A percentile compares a stretch with the other conserved stretches of the same genome.
Evolutionary conservation across 768 basidiomycete species (phyloP).

Genomic region (Tulasnella sp.): DNA sequence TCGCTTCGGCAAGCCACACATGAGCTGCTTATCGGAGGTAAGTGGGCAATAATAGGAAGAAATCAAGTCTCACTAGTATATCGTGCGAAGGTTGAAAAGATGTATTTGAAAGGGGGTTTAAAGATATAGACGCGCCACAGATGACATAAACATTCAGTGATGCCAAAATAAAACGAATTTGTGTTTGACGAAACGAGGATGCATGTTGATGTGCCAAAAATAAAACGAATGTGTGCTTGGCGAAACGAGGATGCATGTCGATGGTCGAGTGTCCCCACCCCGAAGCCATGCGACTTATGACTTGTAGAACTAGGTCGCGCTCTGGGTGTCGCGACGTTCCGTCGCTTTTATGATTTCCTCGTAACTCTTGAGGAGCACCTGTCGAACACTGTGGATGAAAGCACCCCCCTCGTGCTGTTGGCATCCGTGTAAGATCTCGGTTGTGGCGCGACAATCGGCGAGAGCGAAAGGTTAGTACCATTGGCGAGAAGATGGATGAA

Average conservation of each 20-base stretch:
- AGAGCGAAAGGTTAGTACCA: constrained; percentile 66
- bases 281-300: background rate
- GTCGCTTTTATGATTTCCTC: background rate
- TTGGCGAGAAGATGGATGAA: constrained; percentile 42
- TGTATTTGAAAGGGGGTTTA: too few species aligned
- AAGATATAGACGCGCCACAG: too few species aligned
- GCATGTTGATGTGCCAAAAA: background rate
- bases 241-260: background rate
- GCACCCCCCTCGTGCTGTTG: constrained; percentile 28
- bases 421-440: constrained; percentile 37
- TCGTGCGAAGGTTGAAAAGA: too few species aligned
- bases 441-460: constrained; percentile 45
- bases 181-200: too few species aligned
- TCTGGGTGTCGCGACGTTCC: background rate
- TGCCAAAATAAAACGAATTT: too few species aligned
- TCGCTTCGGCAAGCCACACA: too few species aligned
- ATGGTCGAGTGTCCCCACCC: background rate
- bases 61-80: too few species aligned
- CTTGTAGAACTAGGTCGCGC: background rate
- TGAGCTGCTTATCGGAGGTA: too few species aligned
- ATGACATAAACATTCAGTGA: background rate
- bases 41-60: too few species aligned
- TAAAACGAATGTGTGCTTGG: background rate
- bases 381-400: constrained; percentile 26
- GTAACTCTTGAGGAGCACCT: constrained; percentile 28